Evolutionary conservation across 441 rosid genomes (phyloP), one percentile per base, ranked within the genome.

Genomic region (Arabidopsis hybrid): DNA sequence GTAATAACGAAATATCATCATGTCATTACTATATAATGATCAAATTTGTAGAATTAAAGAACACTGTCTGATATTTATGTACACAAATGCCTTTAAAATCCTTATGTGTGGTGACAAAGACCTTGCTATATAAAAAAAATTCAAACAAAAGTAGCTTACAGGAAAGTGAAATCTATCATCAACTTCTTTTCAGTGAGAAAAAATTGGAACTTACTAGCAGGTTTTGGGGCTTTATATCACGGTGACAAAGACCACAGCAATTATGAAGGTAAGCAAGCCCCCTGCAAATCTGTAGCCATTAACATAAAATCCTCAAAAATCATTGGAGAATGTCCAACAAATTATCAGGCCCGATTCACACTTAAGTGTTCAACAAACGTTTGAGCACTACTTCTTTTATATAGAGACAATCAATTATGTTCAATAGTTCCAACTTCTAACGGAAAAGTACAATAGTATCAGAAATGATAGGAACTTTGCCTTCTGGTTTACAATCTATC

Each of bases 151-250:
- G 13, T 43, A 11, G 17, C 31, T 17, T 26, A 69, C 21, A 38
- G 45, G 12, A 56, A 65, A 76, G 56, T 8, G 65, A 53, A 65
- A 64, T 38, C 26, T 47, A 51, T 21, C 26, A 21, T 21, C 26
- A 21, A 35, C 6, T 42, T 62, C 14, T 53, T 53, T n/a, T 12
- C 50, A 14, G 36, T 50, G 38, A 60, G 73, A 50, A 56, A 71
- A 51, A 69, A 32, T 65, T 60, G 56, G 43, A 73, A 46, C 91
- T 88, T 79, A 93, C 98, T 26, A 93, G 90, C 81, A 91, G 81
- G 85, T 93, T 93, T 78, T 93, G 98, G 77, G 98, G 98, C 81
- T 93, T 93, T 81, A 93, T 93, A 76, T 93, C 98, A 65, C 97
- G 94, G 76, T 91, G 98, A 84, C 98, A 93, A 71, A 93, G 88